Evolutionary conservation across 768 basidiomycete genomes (phyloP).

Genomic region (Mycena alexandri): DNA sequence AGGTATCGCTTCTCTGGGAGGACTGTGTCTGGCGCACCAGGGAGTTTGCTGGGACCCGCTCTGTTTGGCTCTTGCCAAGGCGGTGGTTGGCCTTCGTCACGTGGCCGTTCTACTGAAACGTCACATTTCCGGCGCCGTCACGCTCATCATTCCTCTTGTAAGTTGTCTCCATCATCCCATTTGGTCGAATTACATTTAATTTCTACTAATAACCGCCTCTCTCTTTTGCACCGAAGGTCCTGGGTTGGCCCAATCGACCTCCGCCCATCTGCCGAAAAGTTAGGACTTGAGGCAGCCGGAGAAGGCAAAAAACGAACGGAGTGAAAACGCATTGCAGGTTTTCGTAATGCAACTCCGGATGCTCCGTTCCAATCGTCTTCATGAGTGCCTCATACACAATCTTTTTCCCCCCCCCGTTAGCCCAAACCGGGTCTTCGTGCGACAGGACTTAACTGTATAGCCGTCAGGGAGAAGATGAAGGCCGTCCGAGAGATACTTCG

Average conservation of each 20-base stretch:
- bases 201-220: background rate
- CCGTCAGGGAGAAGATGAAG: conserved; percentile 84
- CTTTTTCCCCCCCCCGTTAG: conserved; percentile 50
- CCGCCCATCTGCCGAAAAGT: conserved; percentile 50
- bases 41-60: background rate
- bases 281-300: background rate
- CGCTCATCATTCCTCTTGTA: too few species aligned
- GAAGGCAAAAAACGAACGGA: conserved; percentile 58
- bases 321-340: conserved; percentile 70
- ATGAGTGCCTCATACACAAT: conserved; percentile 75
- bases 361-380: conserved; percentile 64
- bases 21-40: background rate
- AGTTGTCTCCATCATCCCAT: too few species aligned
- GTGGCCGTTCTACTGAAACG: conserved; percentile 29
- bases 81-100: conserved; percentile 17
- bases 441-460: conserved; percentile 68
- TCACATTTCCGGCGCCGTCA: conserved; percentile 21
- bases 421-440: conserved; percentile 10
- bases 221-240: conserved; percentile 12
- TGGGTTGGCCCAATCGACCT: conserved; percentile 39
- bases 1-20: background rate
- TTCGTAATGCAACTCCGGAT: conserved; percentile 79
- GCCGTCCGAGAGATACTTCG: conserved; percentile 75
- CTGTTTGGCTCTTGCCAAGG: conserved; percentile 11
- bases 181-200: background rate